These are phyloP conservation scores for Fusarium albosuccineum DNA, from an alignment of 2,329 filamentous ascomycete species.

Conservation along the genomic window DNA sequence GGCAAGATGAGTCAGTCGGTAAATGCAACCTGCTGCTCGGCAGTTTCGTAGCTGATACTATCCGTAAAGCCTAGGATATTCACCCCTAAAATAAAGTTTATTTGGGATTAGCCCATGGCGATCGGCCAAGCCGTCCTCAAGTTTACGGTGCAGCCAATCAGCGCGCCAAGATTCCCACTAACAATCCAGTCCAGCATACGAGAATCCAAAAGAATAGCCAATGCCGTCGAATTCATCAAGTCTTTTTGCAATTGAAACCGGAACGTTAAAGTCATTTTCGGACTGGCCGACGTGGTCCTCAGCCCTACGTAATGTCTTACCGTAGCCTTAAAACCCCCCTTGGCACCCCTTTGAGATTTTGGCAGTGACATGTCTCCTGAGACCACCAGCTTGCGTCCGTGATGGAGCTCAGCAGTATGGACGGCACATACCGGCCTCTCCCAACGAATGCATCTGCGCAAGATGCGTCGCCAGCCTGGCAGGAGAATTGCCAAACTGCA, in stretches of 20 bases:
- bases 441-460: neutral
- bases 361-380: no score
- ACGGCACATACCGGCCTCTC: constrained; percentile 1
- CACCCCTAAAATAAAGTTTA: no score
- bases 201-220: neutral
- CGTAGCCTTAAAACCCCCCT: no score
- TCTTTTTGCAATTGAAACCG: no score
- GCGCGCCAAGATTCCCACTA: neutral
- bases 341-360: no score
- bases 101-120: no score
- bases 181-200: neutral
- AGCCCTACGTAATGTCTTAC: neutral
- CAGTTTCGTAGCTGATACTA: no score
- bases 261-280: no score
- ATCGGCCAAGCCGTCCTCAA: neutral
- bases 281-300: neutral
- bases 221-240: neutral
- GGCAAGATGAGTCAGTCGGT: no score
- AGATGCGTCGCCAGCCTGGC: neutral
- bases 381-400: no score
- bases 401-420: neutral
- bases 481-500: neutral
- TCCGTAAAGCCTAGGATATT: no score
- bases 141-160: neutral
- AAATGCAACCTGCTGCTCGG: no score